These are phyloP conservation scores for Penicillium dipodomyicola DNA, from an alignment of 495 filamentous ascomycete genomes.

Conservation along the genomic window DNA sequence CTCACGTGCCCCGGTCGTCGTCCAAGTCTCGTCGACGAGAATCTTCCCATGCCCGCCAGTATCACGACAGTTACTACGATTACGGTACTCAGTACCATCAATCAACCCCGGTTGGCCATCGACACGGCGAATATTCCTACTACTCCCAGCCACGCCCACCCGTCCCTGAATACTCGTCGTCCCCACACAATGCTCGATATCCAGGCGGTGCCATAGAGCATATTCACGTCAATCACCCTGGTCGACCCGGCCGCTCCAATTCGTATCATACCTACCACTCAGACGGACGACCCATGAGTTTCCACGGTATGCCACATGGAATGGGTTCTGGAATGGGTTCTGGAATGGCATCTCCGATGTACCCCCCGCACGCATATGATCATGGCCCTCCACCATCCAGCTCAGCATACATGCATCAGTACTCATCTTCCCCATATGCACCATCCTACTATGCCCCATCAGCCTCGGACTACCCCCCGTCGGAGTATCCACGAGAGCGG, in stretches of 20 bases:
- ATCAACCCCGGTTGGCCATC: constrained; percentile 34
- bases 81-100: constrained; percentile 32
- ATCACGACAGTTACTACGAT: constrained; percentile 35
- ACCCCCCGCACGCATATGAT: constrained; percentile 33
- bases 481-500: constrained; percentile 32
- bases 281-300: constrained; percentile 43
- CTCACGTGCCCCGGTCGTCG: constrained; percentile 33
- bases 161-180: constrained; percentile 34
- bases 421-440: constrained; percentile 32
- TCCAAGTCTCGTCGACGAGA: constrained; percentile 40
- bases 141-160: constrained; percentile 29
- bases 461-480: constrained; percentile 25
- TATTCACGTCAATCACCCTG: constrained; percentile 28
- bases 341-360: constrained; percentile 27
- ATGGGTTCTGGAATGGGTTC: constrained; percentile 20
- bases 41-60: constrained; percentile 27
- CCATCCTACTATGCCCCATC: constrained; percentile 27
- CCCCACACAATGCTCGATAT: constrained; percentile 31
- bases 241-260: constrained; percentile 32
- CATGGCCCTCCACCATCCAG: constrained; percentile 37
- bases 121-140: constrained; percentile 31
- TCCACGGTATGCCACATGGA: constrained; percentile 38
- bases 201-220: constrained; percentile 25
- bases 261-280: constrained; percentile 39
- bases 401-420: constrained; percentile 38